Evolutionary conservation across 2,329 filamentous ascomycete genomes (phyloP).

Genomic region (Hawksworthiomyces lignivorus): DNA sequence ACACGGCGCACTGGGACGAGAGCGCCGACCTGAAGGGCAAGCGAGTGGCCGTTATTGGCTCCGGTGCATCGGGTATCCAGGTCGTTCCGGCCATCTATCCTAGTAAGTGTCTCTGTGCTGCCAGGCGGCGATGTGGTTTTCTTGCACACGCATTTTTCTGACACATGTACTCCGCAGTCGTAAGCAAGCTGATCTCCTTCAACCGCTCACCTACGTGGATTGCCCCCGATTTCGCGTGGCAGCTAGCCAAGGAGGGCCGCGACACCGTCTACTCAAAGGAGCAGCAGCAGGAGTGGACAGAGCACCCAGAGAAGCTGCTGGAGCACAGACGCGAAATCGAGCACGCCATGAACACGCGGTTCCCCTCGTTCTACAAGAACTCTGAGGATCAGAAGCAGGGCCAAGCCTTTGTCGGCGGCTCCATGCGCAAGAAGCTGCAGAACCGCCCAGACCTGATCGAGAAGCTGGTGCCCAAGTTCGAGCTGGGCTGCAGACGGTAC

Average conservation of each 20-base stretch:
- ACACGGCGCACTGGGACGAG: slow-evolving; percentile 47
- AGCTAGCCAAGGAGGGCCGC: slow-evolving; percentile 2
- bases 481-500: slow-evolving; percentile 35
- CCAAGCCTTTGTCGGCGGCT: slow-evolving; percentile 28
- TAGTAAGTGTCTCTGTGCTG: too few species aligned
- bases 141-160: too few species aligned
- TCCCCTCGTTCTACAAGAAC: slow-evolving; percentile 5
- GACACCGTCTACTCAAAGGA: slow-evolving; percentile 6
- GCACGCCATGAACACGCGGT: slow-evolving; percentile 7
- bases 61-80: slow-evolving; percentile 45
- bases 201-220: slow-evolving; percentile 25
- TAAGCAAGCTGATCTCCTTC: slow-evolving; percentile 19
- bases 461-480: slow-evolving; percentile 35
- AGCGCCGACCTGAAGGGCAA: slow-evolving; percentile 38
- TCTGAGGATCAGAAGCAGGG: slow-evolving; percentile 23
- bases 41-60: slow-evolving; percentile 43
- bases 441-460: neutral
- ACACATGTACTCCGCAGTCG: too few species aligned
- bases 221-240: slow-evolving; percentile 9
- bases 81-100: slow-evolving; percentile 20
- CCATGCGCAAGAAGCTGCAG: slow-evolving; percentile 21
- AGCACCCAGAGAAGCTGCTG: slow-evolving; percentile 5
- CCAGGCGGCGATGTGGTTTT: too few species aligned
- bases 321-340: slow-evolving; percentile 8
- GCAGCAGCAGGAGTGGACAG: slow-evolving; percentile 4